Evolutionary conservation across 345 rosid genomes (phyloP), one percentile per base, ranked within the genome.

Genomic region (Eucalyptus dawsonii): DNA sequence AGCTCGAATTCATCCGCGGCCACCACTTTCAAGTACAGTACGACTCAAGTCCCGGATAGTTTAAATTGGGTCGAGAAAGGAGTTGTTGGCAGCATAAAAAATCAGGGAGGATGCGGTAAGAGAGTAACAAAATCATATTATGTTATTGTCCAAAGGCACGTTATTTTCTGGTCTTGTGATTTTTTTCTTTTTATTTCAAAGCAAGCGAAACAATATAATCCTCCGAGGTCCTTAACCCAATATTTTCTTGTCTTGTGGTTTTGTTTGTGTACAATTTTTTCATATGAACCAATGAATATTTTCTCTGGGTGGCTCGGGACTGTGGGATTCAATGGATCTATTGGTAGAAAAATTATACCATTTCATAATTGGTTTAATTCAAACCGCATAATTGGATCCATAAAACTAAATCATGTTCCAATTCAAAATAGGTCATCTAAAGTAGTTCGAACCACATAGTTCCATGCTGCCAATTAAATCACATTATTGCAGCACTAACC

Each of bases 91-190:
- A 21, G 27, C 27, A 87, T 93, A 25, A 91, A 90, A 90, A n/a
- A 88, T 50, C 94, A 93, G 89, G 92, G 93, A 67, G 49, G 44
- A 67, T 92, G 94, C 37, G 93, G 94, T 93, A 90, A 90, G 93
- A 29, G 14, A 14, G 29, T 17, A 29, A 19, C 11, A n/a, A 25
- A 25, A 87, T 44, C 24, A n/a, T n/a, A 67, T 19, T 67, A n/a
- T 14, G n/a, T 67, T 8, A n/a, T 67, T n/a, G 40, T 8, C 3
- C 34, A 67, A n/a, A n/a, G 21, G 15, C 76, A 67, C 37, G 8
- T n/a, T 67, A 67, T n/a, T 65, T 65, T 65, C 76, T 67, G 8
- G 76, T 67, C 40, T n/a, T 67, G 40, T n/a, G 76, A 14, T 11
- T 11, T 27, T 58, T 58, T 53, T 19, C 24, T 25, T 58, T 25